Percentiles rank a stretch among this genome's conserved stretches.
These are phyloP conservation scores for Pseudogymnoascus sp. DNA, from an alignment of 2,329 filamentous ascomycete species.

Conservation along the genomic window DNA sequence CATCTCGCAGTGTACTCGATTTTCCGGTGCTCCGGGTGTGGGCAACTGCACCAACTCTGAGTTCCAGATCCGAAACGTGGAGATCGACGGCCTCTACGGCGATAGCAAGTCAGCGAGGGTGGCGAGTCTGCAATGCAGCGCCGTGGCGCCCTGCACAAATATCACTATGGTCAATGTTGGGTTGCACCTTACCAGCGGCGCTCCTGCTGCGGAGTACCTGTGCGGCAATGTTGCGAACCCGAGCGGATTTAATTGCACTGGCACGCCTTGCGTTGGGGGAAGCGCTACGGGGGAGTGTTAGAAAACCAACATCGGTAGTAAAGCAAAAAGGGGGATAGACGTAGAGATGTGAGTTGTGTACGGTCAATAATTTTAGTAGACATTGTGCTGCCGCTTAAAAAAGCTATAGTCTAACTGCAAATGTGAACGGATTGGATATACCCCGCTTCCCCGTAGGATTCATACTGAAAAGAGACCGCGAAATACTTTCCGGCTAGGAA, in stretches of 20 bases:
- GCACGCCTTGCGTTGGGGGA: conserved; percentile 12
- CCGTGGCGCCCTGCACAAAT: conserved; percentile 26
- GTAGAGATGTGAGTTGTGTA: not conserved
- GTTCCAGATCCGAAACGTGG: conserved; percentile 36
- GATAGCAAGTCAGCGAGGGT: conserved; percentile 21
- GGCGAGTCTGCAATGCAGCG: conserved; percentile 31
- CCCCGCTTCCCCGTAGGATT: not conserved
- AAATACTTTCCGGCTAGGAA: not conserved
- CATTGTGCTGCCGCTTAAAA: not conserved
- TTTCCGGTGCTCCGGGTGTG: conserved; percentile 26
- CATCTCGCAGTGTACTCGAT: conserved; percentile 38
- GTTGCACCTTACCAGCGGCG: conserved; percentile 22
- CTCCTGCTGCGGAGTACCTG: conserved; percentile 22
- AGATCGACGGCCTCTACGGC: conserved; percentile 21
- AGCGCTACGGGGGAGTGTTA: conserved; percentile 14
- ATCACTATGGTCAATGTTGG: conserved; percentile 22
- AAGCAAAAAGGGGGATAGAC: not conserved
- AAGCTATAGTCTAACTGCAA: not conserved
- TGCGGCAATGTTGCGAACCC: conserved; percentile 26
- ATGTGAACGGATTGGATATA: not conserved
- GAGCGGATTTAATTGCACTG: conserved; percentile 27
- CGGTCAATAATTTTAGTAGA: not conserved
- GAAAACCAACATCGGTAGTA: not conserved
- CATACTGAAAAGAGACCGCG: not conserved
- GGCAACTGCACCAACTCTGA: conserved; percentile 36